Conservation (phyloP, 176 grass and related monocot genomes). For the Puccinellia tenuiflora region DNA sequence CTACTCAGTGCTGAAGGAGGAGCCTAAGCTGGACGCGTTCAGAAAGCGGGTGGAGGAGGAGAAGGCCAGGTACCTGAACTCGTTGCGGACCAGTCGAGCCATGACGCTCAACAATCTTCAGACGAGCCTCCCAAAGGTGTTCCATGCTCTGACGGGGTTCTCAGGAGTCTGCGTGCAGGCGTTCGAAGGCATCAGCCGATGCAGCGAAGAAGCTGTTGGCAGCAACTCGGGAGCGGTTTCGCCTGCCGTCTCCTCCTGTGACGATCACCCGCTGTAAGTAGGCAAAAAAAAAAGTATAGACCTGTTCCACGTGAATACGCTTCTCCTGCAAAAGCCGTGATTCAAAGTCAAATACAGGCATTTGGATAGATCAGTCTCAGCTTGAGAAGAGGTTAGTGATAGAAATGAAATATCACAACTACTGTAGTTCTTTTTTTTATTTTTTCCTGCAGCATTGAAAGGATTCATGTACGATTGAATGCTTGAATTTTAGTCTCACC, state of each 20-base stretch:
- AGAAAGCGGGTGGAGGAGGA: slow-evolving; percentile 78
- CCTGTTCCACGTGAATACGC: slow-evolving; percentile 38
- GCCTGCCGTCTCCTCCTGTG: slow-evolving; percentile 33
- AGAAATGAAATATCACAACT: background rate
- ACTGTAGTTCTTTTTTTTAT: background rate
- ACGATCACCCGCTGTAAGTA: slow-evolving; percentile 59
- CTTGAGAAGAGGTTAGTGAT: background rate
- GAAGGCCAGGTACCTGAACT: slow-evolving; percentile 71
- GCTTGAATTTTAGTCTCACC: background rate
- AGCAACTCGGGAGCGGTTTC: slow-evolving; percentile 43
- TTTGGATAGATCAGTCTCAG: background rate
- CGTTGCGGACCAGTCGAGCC: slow-evolving; percentile 61
- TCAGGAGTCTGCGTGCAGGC: slow-evolving; percentile 52
- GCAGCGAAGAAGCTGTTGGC: slow-evolving; percentile 40
- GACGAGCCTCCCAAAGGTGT: slow-evolving; percentile 84
- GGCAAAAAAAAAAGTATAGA: slow-evolving; percentile 46
- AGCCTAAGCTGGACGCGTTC: slow-evolving; percentile 57
- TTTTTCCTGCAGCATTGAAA: background rate
- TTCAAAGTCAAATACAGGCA: slow-evolving; percentile 28
- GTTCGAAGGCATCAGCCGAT: slow-evolving; percentile 76
- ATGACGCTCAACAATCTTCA: slow-evolving; percentile 83
- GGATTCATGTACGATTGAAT: background rate
- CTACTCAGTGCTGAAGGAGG: slow-evolving; percentile 35
- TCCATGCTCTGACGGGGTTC: slow-evolving; percentile 81
- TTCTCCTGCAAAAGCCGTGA: slow-evolving; percentile 17